Percentiles rank a stretch among this genome's conserved stretches.
These are phyloP conservation scores for Colletotrichum ledebouriae DNA, from an alignment of 2,329 filamentous ascomycete species.

Conservation along the genomic window DNA sequence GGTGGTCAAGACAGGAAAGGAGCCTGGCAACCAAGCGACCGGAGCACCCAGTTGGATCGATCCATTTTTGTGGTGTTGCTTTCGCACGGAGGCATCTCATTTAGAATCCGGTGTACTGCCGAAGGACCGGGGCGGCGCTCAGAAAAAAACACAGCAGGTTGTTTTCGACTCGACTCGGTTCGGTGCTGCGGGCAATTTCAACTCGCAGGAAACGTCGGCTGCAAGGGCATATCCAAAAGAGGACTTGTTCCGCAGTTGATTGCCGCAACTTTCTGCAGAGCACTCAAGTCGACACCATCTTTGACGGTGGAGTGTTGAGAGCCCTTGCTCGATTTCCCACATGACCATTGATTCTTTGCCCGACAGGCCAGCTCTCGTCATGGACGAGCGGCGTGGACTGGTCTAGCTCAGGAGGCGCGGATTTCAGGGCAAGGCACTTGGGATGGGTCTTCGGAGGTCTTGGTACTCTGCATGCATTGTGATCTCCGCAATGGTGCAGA, in stretches of 20 bases:
- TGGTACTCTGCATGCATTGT: slow-evolving; percentile 38
- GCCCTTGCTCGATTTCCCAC: slow-evolving; percentile 36
- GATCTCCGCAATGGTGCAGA: slow-evolving; percentile 39
- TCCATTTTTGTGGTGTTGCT: background rate
- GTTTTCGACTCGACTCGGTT: slow-evolving; percentile 12
- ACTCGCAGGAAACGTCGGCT: slow-evolving; percentile 10
- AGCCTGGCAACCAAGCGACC: slow-evolving; percentile 8
- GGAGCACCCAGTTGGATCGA: slow-evolving; percentile 6
- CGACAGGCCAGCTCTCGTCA: slow-evolving; percentile 27
- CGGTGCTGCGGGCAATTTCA: slow-evolving; percentile 7
- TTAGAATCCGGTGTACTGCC: slow-evolving; percentile 30
- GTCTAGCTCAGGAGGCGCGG: slow-evolving; percentile 39
- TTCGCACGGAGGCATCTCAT: slow-evolving; percentile 22
- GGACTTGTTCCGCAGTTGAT: slow-evolving; percentile 26
- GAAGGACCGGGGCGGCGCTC: slow-evolving; percentile 3
- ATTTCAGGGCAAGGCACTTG: slow-evolving; percentile 26
- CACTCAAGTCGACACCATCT: slow-evolving; percentile 26
- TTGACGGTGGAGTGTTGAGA: slow-evolving; percentile 11
- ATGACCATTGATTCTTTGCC: slow-evolving; percentile 36
- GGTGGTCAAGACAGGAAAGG: background rate
- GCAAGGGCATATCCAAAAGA: slow-evolving; percentile 20
- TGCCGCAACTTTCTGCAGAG: slow-evolving; percentile 36
- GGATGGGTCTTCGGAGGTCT: slow-evolving; percentile 32
- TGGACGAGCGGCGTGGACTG: slow-evolving; percentile 26
- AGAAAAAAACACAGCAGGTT: background rate